Percentiles rank a stretch among this genome's conserved stretches.
These are phyloP conservation scores for Mrakia blollopis DNA, from an alignment of 768 basidiomycete species.

Conservation along the genomic window DNA sequence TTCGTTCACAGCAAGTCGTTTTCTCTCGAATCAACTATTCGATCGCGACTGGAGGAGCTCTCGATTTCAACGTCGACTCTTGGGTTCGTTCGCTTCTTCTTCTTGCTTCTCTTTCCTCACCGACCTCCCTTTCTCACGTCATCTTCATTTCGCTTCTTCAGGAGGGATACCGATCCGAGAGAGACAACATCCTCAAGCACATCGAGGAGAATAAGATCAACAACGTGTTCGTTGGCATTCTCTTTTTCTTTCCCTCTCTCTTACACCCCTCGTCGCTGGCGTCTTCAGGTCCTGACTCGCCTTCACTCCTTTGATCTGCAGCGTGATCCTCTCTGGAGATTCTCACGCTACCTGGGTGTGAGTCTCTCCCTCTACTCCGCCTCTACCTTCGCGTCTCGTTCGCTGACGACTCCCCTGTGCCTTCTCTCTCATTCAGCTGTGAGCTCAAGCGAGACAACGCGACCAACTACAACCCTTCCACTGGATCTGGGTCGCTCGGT, in stretches of 20 bases:
- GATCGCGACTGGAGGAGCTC: conserved; percentile 44
- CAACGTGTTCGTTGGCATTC: conserved; percentile 49
- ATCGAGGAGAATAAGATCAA: conserved; percentile 53
- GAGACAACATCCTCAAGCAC: conserved; percentile 53
- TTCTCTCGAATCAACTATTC: conserved; percentile 52
- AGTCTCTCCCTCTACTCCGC: neutral
- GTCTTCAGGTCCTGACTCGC: too few relatives aligned
- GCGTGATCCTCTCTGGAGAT: conserved; percentile 57
- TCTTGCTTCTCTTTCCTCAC: too few relatives aligned
- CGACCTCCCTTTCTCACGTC: too few relatives aligned
- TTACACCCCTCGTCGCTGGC: neutral
- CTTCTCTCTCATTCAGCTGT: conserved; percentile 36
- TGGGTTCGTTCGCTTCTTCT: conserved; percentile 42
- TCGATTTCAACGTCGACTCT: conserved; percentile 47
- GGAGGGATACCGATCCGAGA: conserved; percentile 58
- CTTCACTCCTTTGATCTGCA: neutral
- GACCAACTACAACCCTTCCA: conserved; percentile 51
- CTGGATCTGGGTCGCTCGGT: conserved; percentile 53
- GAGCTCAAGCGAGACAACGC: conserved; percentile 47
- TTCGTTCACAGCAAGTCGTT: conserved; percentile 50
- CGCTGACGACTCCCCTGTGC: neutral
- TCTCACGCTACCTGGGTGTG: conserved; percentile 59
- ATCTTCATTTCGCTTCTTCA: too few relatives aligned
- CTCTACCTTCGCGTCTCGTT: neutral
- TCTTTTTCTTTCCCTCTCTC: neutral